A percentile compares a stretch with the other conserved stretches of the same genome.
Conservation (phyloP, 2,329 filamentous ascomycete genomes). For the Rutstroemia sp. region DNA sequence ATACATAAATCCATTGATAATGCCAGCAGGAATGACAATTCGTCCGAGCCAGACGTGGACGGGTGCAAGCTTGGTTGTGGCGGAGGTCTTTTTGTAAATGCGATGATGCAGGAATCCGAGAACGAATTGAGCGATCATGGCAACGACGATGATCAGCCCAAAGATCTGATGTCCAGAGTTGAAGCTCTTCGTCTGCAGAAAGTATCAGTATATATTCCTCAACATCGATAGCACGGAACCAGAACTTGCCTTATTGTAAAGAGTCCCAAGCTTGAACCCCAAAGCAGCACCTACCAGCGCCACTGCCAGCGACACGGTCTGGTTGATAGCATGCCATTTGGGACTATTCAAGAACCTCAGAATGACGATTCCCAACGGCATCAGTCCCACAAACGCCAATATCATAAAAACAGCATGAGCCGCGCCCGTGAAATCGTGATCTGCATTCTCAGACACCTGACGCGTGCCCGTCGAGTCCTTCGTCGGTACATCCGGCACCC, state of each 20-base stretch:
- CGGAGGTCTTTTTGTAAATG: constrained; percentile 42
- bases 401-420: constrained; percentile 44
- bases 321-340: constrained; percentile 47
- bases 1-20: constrained; percentile 50
- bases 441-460: constrained; percentile 33
- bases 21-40: constrained; percentile 43
- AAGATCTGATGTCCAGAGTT: constrained; percentile 50
- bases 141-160: constrained; percentile 45
- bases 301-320: constrained; percentile 41
- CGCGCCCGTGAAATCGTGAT: constrained; percentile 25
- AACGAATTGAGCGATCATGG: constrained; percentile 45
- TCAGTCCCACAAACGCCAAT: constrained; percentile 44
- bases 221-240: constrained; percentile 20
- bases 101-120: constrained; percentile 51
- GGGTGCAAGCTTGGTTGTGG: constrained; percentile 42
- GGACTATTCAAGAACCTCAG: constrained; percentile 44
- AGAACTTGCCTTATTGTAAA: constrained; percentile 45
- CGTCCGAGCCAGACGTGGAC: constrained; percentile 53
- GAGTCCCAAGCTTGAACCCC: constrained; percentile 41
- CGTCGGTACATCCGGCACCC: constrained; percentile 33
- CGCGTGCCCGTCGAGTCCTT: constrained; percentile 27
- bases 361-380: constrained; percentile 49
- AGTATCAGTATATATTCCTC: neutral
- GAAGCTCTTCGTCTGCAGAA: constrained; percentile 42
- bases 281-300: constrained; percentile 43